Evolutionary conservation across 2,329 filamentous ascomycete genomes (phyloP).

Genomic region (Epichloe coenophiala): DNA sequence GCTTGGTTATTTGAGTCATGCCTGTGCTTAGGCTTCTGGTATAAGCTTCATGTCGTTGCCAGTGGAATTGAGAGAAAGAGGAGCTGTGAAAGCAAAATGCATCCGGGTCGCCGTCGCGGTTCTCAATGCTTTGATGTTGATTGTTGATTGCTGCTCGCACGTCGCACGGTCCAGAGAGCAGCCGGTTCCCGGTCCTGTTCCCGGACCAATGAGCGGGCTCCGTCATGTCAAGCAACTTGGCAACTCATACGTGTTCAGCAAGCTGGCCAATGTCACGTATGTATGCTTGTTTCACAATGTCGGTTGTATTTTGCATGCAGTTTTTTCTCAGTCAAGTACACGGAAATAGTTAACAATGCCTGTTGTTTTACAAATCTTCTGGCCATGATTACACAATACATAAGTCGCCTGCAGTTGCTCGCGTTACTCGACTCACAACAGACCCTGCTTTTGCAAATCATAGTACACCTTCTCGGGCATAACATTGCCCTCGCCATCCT

Average conservation of each 20-base stretch:
- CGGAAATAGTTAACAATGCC: no score
- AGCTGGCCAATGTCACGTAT: no score
- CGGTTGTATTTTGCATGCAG: no score
- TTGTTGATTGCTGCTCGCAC: neutral
- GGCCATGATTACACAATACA: neutral
- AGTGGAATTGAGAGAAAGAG: neutral
- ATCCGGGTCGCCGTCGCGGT: neutral
- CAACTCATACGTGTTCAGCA: no score
- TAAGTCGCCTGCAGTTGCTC: neutral
- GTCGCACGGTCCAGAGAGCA: no score
- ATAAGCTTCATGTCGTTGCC: neutral
- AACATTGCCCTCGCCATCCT: conserved; percentile 92
- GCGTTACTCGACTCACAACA: conserved; percentile 40
- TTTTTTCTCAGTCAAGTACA: no score
- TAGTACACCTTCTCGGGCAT: conserved; percentile 99
- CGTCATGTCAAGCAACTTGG: no score
- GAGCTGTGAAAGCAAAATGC: neutral
- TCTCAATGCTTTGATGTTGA: neutral
- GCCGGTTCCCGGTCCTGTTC: no score
- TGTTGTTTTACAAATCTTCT: no score
- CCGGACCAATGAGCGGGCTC: no score
- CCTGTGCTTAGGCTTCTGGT: conserved; percentile 4
- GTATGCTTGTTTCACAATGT: no score
- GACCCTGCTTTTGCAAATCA: conserved; percentile 83
- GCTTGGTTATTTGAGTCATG: conserved; percentile 33